Conservation (phyloP, 352 stramenopile species). For the Phytophthora pluvialis region DNA sequence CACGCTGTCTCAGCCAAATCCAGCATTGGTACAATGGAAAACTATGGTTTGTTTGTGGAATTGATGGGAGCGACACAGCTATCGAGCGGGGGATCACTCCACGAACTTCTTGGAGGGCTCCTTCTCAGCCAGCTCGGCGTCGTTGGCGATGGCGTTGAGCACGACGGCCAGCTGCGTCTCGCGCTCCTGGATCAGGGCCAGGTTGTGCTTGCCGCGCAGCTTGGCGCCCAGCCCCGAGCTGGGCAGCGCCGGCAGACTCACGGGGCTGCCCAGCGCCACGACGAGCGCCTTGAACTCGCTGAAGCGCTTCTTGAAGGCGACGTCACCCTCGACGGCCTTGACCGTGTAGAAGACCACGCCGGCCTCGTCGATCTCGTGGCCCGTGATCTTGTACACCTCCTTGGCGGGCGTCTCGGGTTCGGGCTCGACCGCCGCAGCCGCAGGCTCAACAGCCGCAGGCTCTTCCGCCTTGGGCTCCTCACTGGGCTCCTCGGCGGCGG, state of each 20-base stretch:
- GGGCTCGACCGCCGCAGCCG: constrained; percentile 7
- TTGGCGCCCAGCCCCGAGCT: constrained; percentile 49
- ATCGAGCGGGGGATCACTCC: constrained; percentile 5
- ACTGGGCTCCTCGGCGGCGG: not conserved
- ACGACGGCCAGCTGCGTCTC: constrained; percentile 66
- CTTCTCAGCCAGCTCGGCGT: constrained; percentile 47
- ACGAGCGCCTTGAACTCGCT: constrained; percentile 86
- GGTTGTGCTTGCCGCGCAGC: constrained; percentile 70
- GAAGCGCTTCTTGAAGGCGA: constrained; percentile 71
- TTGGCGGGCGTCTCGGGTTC: constrained; percentile 28
- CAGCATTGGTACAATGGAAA: constrained; percentile 11
- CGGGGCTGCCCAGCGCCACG: constrained; percentile 37
- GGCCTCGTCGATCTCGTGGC: constrained; percentile 64
- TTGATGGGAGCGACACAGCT: constrained; percentile 8
- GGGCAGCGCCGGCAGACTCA: constrained; percentile 59
- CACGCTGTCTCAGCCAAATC: not conserved
- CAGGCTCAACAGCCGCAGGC: constrained; percentile 14
- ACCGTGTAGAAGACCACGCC: constrained; percentile 80
- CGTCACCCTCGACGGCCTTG: constrained; percentile 43
- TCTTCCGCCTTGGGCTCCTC: constrained; percentile 10
- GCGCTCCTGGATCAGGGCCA: constrained; percentile 62
- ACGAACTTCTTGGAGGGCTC: constrained; percentile 71
- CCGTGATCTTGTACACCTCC: constrained; percentile 52
- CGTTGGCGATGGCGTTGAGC: constrained; percentile 71
- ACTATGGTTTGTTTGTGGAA: not conserved